Conservation (phyloP, 2,329 filamentous ascomycete species). For the Emericellopsis atlantica region DNA sequence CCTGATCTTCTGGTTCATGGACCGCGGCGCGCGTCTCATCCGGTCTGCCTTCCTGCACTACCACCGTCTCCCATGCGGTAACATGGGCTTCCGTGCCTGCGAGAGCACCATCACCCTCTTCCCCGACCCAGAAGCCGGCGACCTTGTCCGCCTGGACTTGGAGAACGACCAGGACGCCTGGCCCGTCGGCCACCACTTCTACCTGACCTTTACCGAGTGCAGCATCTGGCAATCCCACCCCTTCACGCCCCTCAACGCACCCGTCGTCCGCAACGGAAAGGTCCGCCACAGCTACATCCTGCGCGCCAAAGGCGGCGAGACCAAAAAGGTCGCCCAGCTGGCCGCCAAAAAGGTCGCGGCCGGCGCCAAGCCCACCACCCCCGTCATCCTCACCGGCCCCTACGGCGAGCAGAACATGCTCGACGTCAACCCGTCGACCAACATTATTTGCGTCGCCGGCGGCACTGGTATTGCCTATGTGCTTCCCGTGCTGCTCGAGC, state of each 20-base stretch:
- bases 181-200: constrained; percentile 60
- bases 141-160: constrained; percentile 55
- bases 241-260: constrained; percentile 50
- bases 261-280: constrained; percentile 22
- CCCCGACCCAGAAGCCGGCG: constrained; percentile 34
- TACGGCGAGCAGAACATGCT: constrained; percentile 43
- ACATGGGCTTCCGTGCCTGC: constrained; percentile 40
- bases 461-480: constrained; percentile 27
- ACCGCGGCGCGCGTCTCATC: constrained; percentile 45
- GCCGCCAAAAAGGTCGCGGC: constrained; percentile 21
- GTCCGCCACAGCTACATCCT: constrained; percentile 44
- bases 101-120: constrained; percentile 34
- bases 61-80: constrained; percentile 27
- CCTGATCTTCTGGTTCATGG: constrained; percentile 51
- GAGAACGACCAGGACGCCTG: constrained; percentile 47
- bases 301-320: constrained; percentile 46
- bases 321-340: constrained; percentile 36
- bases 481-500: constrained; percentile 19
- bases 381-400: constrained; percentile 48
- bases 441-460: constrained; percentile 25
- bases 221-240: constrained; percentile 64
- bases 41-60: constrained; percentile 50
- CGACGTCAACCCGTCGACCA: constrained; percentile 24
- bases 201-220: constrained; percentile 51
- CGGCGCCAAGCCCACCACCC: constrained; percentile 22